Evolutionary conservation across 1,284 basidiomycete species (phyloP), one percentile per base, ranked within the genome.

Genomic region (Puccinia triticina): DNA sequence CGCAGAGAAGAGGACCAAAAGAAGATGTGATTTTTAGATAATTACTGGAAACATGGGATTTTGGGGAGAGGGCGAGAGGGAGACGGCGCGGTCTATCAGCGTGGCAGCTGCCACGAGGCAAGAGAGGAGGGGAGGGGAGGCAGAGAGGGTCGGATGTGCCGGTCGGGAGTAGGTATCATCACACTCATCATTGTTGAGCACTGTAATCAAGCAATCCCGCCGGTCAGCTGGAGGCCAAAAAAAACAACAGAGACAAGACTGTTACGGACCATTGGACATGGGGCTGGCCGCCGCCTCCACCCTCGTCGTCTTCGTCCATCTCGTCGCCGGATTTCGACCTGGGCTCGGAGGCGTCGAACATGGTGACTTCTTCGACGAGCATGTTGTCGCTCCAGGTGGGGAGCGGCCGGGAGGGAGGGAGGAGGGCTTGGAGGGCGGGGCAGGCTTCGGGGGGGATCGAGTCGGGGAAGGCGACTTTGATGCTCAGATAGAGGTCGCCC

Each of bases 381-480:
- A 93, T 85, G 84, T 90, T 90, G 88, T 92, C 92, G 23, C 90
- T 88, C 86, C 92, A 92, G 85, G 90, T 92, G 84, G 91, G 90
- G 57, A 94, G 84, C 16, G 92, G 90, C 79, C 89, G 90, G 80
- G 97, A 92, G 21, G 93, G 90, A 23, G 96, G 94, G 0, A 99
- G 91, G 16, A 94, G 96, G 83, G 91, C 88, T 88, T 99, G 96
- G 83, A 99, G 92, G 26, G 92, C 88, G 32, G 90, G 89, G 85
- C 95, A 92, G 71, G 90, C 89, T 55, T 90, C 88, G 46, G 91
- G 88, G 83, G 93, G 91, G 87, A 99, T 91, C 77, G 88, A 87
- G 50, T 95, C 93, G 82, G 97, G 97, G 92, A 99, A 99, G 83
- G 90, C 91, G 86, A 99, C 93, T 85, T 90, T 90, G 85, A 99